Percentiles rank a stretch among this genome's conserved stretches.
Evolutionary conservation across 164 flowering plant genomes (phyloP).

Genomic region (Kingdonia uniflora): DNA sequence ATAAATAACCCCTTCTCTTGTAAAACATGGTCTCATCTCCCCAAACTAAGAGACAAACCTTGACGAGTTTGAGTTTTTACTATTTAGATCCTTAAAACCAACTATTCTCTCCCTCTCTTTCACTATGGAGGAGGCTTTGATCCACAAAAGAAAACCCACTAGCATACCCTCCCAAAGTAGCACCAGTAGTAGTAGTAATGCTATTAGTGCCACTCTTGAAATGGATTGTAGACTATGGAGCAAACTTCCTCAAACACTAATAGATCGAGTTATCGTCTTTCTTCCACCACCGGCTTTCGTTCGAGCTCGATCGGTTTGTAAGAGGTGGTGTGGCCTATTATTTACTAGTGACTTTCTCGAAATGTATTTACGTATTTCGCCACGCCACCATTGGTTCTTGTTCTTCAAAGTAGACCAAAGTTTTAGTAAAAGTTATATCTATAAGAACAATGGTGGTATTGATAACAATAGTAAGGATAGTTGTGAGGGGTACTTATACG

Average conservation of each 20-base stretch:
- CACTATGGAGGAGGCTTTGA: too few species aligned
- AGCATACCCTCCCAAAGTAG: not conserved
- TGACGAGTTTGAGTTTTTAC: too few species aligned
- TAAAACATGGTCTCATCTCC: too few species aligned
- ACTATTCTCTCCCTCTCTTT: too few species aligned
- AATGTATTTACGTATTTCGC: constrained; percentile 43
- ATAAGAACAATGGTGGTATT: constrained; percentile 1
- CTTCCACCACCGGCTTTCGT: constrained; percentile 87
- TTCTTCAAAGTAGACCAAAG: constrained; percentile 52
- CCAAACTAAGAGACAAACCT: too few species aligned
- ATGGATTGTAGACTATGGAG: constrained; percentile 89
- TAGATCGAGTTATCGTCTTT: constrained; percentile 67
- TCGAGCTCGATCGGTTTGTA: constrained; percentile 68
- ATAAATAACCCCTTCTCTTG: too few species aligned
- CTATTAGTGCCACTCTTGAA: constrained; percentile 19
- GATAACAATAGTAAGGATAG: not conserved
- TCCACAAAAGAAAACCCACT: too few species aligned
- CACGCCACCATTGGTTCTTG: constrained; percentile 48
- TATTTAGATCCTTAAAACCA: too few species aligned
- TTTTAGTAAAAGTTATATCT: constrained; percentile 27
- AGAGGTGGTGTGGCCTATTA: constrained; percentile 73
- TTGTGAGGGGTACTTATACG: constrained; percentile 46
- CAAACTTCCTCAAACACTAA: constrained; percentile 51
- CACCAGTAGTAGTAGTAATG: constrained; percentile 3
- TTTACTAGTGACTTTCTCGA: constrained; percentile 63